These are phyloP conservation scores for Sclerotinia sclerotiorum DNA, from an alignment of 2,329 filamentous ascomycete genomes.

Conservation along the genomic window DNA sequence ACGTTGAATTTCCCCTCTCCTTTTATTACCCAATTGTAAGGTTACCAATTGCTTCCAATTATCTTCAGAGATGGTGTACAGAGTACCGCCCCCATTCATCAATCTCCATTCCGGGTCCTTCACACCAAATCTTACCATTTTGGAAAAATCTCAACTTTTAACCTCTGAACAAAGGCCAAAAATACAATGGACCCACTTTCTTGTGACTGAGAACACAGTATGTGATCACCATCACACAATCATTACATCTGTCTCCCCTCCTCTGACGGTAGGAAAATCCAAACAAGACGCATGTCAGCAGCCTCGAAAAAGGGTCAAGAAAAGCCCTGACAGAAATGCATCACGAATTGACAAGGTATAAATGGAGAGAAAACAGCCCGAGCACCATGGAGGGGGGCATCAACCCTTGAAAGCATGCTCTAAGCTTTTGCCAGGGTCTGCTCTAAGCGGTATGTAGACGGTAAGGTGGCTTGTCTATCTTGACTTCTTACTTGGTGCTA, in stretches of 20 bases:
- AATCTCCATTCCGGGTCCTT: slow-evolving; percentile 11
- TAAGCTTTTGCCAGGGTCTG: slow-evolving; percentile 30
- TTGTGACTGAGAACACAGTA: slow-evolving; percentile 19
- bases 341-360: slow-evolving; percentile 11
- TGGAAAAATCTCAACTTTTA: not conserved
- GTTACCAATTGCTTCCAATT: slow-evolving; percentile 16
- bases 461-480: slow-evolving; percentile 33
- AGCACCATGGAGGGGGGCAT: not conserved
- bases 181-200: slow-evolving; percentile 18
- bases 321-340: slow-evolving; percentile 18
- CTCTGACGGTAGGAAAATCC: slow-evolving; percentile 8
- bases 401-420: slow-evolving; percentile 19
- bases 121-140: slow-evolving; percentile 5
- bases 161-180: not conserved
- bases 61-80: slow-evolving; percentile 12
- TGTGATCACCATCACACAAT: slow-evolving; percentile 23
- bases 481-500: slow-evolving; percentile 35
- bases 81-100: slow-evolving; percentile 4
- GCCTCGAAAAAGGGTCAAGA: slow-evolving; percentile 13
- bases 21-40: slow-evolving; percentile 17
- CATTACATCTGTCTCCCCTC: slow-evolving; percentile 11
- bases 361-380: slow-evolving; percentile 1
- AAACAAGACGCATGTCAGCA: slow-evolving; percentile 12
- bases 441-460: slow-evolving; percentile 43
- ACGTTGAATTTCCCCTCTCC: slow-evolving; percentile 18